Evolutionary conservation across 306 rosid species (phyloP), one percentile per base, ranked within the genome.

Genomic region (Senna siamea): DNA sequence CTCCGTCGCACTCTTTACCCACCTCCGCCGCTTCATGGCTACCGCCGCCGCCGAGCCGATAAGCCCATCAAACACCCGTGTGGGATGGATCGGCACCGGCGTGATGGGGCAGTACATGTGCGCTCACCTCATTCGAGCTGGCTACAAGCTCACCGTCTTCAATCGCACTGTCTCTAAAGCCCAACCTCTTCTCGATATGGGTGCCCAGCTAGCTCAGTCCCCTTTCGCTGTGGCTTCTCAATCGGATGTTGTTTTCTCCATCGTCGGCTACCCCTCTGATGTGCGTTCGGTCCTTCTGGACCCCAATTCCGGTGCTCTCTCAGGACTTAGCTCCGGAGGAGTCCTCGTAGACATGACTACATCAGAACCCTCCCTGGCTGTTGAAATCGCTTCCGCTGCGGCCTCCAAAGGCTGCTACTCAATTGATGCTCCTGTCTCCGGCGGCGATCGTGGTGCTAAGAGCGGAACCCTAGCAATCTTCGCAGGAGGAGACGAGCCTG

Each of bases 81-180:
- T 93, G 63, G 98, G 98, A 34, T 93, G 98, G 97, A 91, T 93
- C 82, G 98, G 98, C 34, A 93, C 98, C 30, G 98, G 98, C 43
- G 87, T 93, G 0, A 93, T 93, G 98, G 98, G 98, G 56, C 91
- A 69, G 5, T 90, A 86, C 80, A 93, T 93, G 98, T 87, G 93
- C 72, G 50, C 84, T 81, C 98, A 91, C 81, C 84, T 93, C 57
- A 81, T 93, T 79, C 86, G 80, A 53, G 96, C 97, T 70, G 98
- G 98, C 81, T 93, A 83, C 87, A 52, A 76, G 37, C 92, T 93
- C 78, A 93, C 96, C 73, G 85, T 93, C 80, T 93, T 93, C 92
- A 93, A 90, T 79, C 97, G 98, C 84, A 93, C 98, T 5, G 65
- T 73, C 46, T 87, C 98, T 66, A 93, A 91, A 68, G 92, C 96